Evolutionary conservation across 1,284 basidiomycete species (phyloP).

Genomic region (Volvariella surrecta): DNA sequence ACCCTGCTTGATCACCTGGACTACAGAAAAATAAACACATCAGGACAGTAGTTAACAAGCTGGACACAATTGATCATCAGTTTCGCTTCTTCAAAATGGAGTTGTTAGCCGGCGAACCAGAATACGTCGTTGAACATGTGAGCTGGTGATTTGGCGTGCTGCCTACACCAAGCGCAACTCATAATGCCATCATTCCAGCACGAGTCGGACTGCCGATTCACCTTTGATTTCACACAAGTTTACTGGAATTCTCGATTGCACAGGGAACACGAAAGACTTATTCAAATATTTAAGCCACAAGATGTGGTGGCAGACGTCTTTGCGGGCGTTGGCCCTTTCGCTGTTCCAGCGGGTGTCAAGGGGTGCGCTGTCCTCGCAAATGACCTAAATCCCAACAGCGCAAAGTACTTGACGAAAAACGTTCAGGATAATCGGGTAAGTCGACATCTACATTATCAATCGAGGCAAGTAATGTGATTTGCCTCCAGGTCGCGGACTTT

Average conservation of each 20-base stretch:
- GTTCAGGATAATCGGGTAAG: constrained; percentile 65
- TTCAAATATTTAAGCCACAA: constrained; percentile 56
- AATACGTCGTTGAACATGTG: constrained; percentile 83
- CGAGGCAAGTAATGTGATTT: constrained; percentile 1
- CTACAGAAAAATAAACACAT: constrained; percentile 75
- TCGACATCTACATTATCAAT: constrained; percentile 9
- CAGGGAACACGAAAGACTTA: constrained; percentile 84
- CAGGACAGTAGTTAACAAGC: constrained; percentile 93
- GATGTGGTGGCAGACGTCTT: constrained; percentile 91
- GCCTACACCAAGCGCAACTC: not conserved
- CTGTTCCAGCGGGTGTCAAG: constrained; percentile 86
- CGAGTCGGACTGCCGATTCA: constrained; percentile 82
- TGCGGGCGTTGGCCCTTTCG: constrained; percentile 97
- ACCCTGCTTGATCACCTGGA: not conserved
- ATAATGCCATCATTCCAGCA: constrained; percentile 33
- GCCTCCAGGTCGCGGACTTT: constrained; percentile 51
- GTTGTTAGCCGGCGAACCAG: constrained; percentile 82
- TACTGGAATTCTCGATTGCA: constrained; percentile 98
- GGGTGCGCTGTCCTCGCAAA: constrained; percentile 88
- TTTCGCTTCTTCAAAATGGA: constrained; percentile 99
- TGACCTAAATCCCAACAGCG: constrained; percentile 89
- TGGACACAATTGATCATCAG: constrained; percentile 79
- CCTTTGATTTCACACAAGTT: constrained; percentile 91
- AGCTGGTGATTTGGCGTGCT: constrained; percentile 16
- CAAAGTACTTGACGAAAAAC: constrained; percentile 74